Evolutionary conservation across 192 early-diverging fungal genomes (phyloP).

Genomic region (Coemansia asiatica): DNA sequence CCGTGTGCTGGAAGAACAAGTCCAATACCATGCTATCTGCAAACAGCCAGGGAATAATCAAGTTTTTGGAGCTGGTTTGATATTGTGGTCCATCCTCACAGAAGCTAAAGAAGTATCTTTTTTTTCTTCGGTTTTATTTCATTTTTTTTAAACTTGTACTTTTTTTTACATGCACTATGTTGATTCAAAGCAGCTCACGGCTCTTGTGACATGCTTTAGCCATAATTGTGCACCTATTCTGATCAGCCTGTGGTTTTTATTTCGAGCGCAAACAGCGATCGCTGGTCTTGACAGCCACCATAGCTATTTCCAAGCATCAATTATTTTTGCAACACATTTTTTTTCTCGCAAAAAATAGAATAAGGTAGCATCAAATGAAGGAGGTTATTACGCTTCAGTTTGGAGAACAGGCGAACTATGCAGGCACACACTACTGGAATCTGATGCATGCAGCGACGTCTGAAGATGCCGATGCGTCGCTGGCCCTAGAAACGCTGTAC

Average conservation of each 20-base stretch:
- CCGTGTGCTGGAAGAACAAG: slow-evolving; percentile 87
- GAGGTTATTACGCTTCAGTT: slow-evolving; percentile 94
- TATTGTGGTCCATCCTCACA: neutral
- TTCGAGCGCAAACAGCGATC: neutral
- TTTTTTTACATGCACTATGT: too few species aligned
- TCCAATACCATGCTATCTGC: slow-evolving; percentile 77
- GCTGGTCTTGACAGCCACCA: neutral
- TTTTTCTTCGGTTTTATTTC: neutral
- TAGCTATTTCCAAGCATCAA: neutral
- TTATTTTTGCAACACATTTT: neutral
- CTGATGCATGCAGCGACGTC: slow-evolving; percentile 50
- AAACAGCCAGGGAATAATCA: slow-evolving; percentile 88
- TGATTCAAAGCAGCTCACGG: too few species aligned
- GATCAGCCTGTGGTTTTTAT: too few species aligned
- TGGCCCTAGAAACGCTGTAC: slow-evolving; percentile 64
- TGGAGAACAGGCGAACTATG: slow-evolving; percentile 82
- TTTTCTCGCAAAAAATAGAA: slow-evolving; percentile 18
- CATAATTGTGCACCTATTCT: too few species aligned
- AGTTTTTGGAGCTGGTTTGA: slow-evolving; percentile 74
- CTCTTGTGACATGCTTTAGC: too few species aligned
- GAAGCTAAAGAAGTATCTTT: neutral
- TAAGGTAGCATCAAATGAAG: slow-evolving; percentile 43
- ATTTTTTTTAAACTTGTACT: neutral
- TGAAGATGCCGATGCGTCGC: slow-evolving; percentile 40
- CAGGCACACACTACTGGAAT: slow-evolving; percentile 94